Evolutionary conservation across 2,329 filamentous ascomycete species (phyloP), one percentile per base, ranked within the genome.

Genomic region (Alternaria brassicicola): DNA sequence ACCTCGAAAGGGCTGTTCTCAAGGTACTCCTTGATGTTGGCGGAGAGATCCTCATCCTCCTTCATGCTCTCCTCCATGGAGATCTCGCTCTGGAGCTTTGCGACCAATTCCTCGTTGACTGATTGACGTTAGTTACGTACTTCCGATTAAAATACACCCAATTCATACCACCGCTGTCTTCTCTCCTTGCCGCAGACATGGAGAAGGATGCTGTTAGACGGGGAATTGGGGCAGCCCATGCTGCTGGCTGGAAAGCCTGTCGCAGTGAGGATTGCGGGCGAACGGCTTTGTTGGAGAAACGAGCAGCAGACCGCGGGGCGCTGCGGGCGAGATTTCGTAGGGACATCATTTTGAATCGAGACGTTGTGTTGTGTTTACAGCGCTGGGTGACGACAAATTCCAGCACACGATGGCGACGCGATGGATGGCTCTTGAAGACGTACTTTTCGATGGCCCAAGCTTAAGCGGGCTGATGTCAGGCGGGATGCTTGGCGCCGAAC

Each of bases 1-100:
- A 95, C 85, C 84, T 94, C 84, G 79, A 93, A 99, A 38, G 89
- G 86, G 74, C 89, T 89, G 81, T 92, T 94, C 75, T 94, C 88
- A 46, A 97, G 81, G 80, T 96, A 97, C 77, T 95, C 91, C 81
- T 92, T 89, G 78, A 97, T 86, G 77, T 89, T 91, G 63, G 88
- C 84, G 38, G 92, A 89, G 66, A 90, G 80, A 65, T 90, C 86
- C 72, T 91, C 87, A 61, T 86, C 84, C 66, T 89, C 84, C 79
- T 89, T 89, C 79, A 93, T 88, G 74, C 93, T 89, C 72, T 88
- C 86, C 85, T 98, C 95, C 74, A 96, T 71, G 48, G 68, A 62
- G 52, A 77, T 75, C 53, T 78, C 75, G 46, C 65, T 74, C 64
- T 91, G 87, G 48, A 99, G 86, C 86, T 98, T 98, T 59, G 88